Base-by-base conservation (phyloP, 2,329 filamentous ascomycete genomes). In the Colletotrichum viniferum region DNA sequence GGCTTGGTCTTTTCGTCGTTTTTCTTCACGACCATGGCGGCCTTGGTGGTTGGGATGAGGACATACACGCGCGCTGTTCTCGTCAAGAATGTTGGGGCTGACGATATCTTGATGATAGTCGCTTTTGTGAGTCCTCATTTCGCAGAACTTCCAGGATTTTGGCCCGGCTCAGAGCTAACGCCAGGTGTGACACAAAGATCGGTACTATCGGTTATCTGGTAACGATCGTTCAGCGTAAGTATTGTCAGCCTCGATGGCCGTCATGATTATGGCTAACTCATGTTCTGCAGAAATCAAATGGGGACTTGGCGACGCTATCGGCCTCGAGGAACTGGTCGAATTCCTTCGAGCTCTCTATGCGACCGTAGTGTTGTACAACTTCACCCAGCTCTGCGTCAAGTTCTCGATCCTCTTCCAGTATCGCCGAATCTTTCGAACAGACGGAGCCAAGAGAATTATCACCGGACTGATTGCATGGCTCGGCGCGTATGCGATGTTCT, bases 361-460 rank as follows among this genome's bases (percentile, higher is more conserved):
- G 16, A 81, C 78, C 26, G 76, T 81, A 67, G 67, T 79, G 9
- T 64, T 75, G 30, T 81, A 82, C 77, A 81, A 75, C 66, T 62
- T 79, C 61, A 77, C 78, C 24, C 79, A 81, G 60, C 62, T 80
- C 12, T 60, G 76, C 34, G 76, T 81, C 71, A 82, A 82, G 67
- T 77, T 82, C 61, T 82, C 80, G 43, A 80, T 82, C 65, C 65
- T 79, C 12, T 77, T 80, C 28, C 80, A 81, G 69, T 82, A 79
- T 76, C 73, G 74, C 60, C 80, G 80, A 58, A 80, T 82, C 69
- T 81, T 82, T 66, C 73, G 56, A 21, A 66, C 71, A 3, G 75
- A 74, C 48, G 74, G 70, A 13, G 79, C 80, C 4, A 73, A 72
- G 69, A 77, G 76, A 13, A 67, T 81, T 30, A 81, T 81, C 55